Percentiles rank a stretch among this genome's conserved stretches.
Conservation (phyloP, 1,284 basidiomycete species). For the Ceratobasidium sp. region DNA sequence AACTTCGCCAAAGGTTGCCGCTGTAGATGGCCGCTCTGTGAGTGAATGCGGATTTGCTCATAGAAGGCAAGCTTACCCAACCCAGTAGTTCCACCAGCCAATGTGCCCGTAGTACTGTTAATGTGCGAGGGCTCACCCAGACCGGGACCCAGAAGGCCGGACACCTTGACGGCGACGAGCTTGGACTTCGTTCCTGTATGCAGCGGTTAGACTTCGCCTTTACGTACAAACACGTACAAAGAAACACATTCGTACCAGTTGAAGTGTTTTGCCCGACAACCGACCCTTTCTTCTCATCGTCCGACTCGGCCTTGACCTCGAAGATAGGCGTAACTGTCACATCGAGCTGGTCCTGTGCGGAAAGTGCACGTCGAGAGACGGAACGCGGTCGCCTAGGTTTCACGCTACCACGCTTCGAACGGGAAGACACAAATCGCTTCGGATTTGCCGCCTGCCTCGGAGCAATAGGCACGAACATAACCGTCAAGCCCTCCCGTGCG, state of each 20-base stretch:
- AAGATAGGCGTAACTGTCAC: conserved; percentile 14
- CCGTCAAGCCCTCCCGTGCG: background rate
- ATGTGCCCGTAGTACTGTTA: background rate
- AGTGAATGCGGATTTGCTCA: background rate
- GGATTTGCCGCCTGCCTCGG: background rate
- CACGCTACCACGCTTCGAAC: background rate
- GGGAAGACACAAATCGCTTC: conserved; percentile 1
- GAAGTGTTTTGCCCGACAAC: background rate
- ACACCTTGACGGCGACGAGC: conserved; percentile 17
- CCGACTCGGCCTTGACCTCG: background rate
- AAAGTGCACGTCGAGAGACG: background rate
- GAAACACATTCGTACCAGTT: background rate
- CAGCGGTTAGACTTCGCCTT: background rate
- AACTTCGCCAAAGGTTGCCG: conserved; percentile 19
- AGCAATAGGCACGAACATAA: conserved; percentile 24
- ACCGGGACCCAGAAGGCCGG: background rate
- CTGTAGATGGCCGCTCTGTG: background rate
- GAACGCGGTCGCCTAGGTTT: too few species aligned
- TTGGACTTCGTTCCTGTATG: background rate
- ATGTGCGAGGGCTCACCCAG: background rate
- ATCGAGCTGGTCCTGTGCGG: background rate
- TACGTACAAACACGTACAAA: background rate
- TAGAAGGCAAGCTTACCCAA: background rate
- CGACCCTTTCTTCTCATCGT: conserved; percentile 4
- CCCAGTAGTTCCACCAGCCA: background rate